Conservation (phyloP, 148 eudicot genomes). For the Rheum nobile region DNA sequence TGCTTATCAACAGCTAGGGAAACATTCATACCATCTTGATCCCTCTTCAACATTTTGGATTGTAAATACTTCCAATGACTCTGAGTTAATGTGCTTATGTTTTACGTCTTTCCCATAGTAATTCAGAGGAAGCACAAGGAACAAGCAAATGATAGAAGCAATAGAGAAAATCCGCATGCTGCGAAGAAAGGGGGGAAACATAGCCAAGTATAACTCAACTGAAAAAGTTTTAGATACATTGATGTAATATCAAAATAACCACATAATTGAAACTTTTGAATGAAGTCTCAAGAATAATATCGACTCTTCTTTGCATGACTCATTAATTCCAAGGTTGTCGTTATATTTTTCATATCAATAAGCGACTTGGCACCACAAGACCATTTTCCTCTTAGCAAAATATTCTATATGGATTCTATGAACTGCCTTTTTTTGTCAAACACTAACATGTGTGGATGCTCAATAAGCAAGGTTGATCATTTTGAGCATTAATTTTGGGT, state of each 20-base stretch:
- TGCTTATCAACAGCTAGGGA: background rate
- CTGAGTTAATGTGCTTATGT: constrained; percentile 41
- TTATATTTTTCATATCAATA: no score
- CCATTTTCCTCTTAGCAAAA: no score
- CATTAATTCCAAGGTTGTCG: no score
- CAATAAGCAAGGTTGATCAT: no score
- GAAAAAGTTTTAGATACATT: background rate
- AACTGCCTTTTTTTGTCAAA: no score
- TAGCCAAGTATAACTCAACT: background rate
- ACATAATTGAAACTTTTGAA: background rate
- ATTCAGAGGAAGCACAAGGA: constrained; percentile 84
- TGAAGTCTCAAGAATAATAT: no score
- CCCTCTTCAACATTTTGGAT: constrained; percentile 61
- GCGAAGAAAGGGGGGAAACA: constrained; percentile 18
- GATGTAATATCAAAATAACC: background rate
- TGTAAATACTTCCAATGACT: constrained; percentile 63
- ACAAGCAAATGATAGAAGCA: constrained; percentile 62
- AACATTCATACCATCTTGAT: constrained; percentile 56
- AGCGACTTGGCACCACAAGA: no score
- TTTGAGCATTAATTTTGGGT: no score
- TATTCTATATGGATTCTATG: no score
- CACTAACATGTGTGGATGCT: no score
- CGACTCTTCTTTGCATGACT: no score
- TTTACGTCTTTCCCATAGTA: constrained; percentile 62
- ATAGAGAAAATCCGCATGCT: constrained; percentile 77